Base-by-base conservation (phyloP, 169 alveolate genomes). In the Plasmodium blacklocki region DNA sequence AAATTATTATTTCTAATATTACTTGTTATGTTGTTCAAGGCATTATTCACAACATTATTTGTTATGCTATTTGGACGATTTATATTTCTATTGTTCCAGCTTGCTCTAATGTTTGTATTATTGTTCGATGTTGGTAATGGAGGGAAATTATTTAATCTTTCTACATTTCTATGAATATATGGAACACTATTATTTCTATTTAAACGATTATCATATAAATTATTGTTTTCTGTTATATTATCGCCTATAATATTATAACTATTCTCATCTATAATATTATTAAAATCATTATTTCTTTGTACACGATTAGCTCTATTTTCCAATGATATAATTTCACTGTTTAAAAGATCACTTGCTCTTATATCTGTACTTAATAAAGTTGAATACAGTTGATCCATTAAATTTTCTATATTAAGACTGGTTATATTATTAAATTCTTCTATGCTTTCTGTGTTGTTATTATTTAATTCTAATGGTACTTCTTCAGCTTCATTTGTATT, bases 341-440 rank as follows among this genome's bases (percentile, higher is more conserved):
- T 73, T 6, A 18, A 18, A 49, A 50, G 78, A 70, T 64, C 50
- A 49, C 71, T 64, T 59, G 67, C 52, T 45, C 89, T 78, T 50
- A 64, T 66, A 50, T 39, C 19, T 19, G 68, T 78, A 50, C 64
- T 29, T 43, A 76, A 39, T 45, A 78, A 43, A 64, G 64, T 66
- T 18, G 89, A 78, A 15, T 76, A 78, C 1, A 78, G 45, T 11
- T 78, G 73, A 78, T 78, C 62, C 89, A 78, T 78, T 78, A 78
- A 56, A n/a, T 68, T 58, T 14, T 64, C 66, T 78, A 78, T 66
- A 60, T 66, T 78, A 1, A 71, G n/a, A 47, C 29, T 78, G 7
- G 78, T 5, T 15, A 54, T 45, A 19, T 23, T 59, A 59, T 78
- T 63, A 9, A 64, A 1, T 11, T 29, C 26, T 6, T 45, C 32